phyloP scores from a whole-genome alignment of 805 yeast species.

The Kluyveromyces nonfermentans region DNA sequence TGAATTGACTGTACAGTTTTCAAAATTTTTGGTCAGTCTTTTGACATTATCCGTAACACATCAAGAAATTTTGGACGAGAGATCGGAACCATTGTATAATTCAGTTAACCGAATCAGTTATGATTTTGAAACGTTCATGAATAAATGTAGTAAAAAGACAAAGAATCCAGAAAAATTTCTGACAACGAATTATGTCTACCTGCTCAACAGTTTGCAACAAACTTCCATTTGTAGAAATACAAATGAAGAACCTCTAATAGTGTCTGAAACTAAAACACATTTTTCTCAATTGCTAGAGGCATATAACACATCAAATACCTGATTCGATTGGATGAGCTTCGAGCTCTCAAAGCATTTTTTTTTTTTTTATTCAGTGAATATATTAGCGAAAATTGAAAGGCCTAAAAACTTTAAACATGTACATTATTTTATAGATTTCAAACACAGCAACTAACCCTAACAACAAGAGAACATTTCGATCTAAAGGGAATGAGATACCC shows the following conservation, averaged over 20 bases:
- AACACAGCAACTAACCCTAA: no score
- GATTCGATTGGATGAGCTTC: background rate
- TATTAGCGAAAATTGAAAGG: background rate
- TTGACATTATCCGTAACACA: conserved; percentile 42
- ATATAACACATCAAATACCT: conserved; percentile 13
- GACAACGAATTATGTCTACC: conserved; percentile 40
- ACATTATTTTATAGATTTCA: no score
- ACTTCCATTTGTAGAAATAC: conserved; percentile 10
- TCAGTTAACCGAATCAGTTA: conserved; percentile 61
- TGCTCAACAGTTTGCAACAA: conserved; percentile 23
- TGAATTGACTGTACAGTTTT: conserved; percentile 69
- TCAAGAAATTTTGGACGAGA: conserved; percentile 21
- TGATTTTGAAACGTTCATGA: conserved; percentile 71
- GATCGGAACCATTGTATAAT: conserved; percentile 62
- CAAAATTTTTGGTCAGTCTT: conserved; percentile 61
- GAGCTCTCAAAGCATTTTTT: background rate
- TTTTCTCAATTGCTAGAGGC: conserved; percentile 25
- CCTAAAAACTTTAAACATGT: no score
- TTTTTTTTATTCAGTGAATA: background rate
- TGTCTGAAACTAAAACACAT: conserved; percentile 25
- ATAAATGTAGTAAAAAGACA: conserved; percentile 50
- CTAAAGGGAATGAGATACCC: conserved; percentile 12
- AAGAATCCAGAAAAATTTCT: conserved; percentile 60
- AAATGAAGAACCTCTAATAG: conserved; percentile 13
- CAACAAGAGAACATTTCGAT: no score